Evolutionary conservation across 2,329 filamentous ascomycete genomes (phyloP), one percentile per base, ranked within the genome.

Genomic region (Rutstroemia sp.): DNA sequence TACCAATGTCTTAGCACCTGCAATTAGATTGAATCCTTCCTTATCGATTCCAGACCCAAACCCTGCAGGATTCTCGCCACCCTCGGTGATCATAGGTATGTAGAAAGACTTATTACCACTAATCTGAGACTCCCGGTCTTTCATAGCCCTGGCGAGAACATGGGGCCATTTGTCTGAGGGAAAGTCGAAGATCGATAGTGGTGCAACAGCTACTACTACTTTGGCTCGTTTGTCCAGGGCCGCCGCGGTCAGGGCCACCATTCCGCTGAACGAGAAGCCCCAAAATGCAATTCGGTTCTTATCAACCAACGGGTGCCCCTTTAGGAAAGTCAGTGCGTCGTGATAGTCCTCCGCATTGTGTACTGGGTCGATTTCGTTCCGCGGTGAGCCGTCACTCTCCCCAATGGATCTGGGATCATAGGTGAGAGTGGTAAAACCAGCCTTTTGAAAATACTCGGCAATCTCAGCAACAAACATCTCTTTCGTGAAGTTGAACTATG

Each of bases 221-320:
- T 72, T 72, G 39, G 73, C 69, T 34, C 72, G 62, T n/a, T 65
- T 65, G 57, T 76, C 73, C 0, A 69, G 60, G 6, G 72, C 72
- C 16, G 68, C 72, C 23, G 72, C 67, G 34, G 60, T 64, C 1
- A 74, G 58, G 5, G 70, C 70, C 58, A 73, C 67, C 10, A 68
- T 70, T n/a, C 69, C 72, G 44, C 63, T 63, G 58, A 71, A 69
- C 16, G 67, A 68, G 44, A 63, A 62, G 4, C 72, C 72, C 69
- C 71, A 75, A 36, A 72, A 64, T n/a, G 61, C 69, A 45, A 74
- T 71, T 17, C 60, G 62, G 12, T 60, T 53, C 0, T 63, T 40
- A 54, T 72, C 67, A 4, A 74, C 68, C 30, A 71, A 62, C 2
- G 60, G 47, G 14, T 60, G 56, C 9, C 61, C 61, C 23, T 63